Evolutionary conservation across 768 basidiomycete genomes (phyloP), one percentile per base, ranked within the genome.

Genomic region (Chiua virens): DNA sequence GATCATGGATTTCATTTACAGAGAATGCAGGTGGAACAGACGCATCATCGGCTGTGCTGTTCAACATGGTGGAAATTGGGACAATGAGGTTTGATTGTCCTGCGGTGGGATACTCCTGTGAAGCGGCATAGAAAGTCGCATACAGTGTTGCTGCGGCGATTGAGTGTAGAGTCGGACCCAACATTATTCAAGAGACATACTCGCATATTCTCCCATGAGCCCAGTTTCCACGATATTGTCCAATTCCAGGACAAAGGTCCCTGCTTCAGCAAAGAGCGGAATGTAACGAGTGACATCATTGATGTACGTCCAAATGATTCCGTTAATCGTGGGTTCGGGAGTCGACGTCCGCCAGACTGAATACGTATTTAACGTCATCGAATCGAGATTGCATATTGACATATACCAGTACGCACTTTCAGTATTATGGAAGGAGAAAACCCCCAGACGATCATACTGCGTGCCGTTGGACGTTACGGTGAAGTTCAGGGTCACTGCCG

Each of bases 281-380:
- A 75, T 78, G 53, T 84, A 91, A 21, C 80, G 80, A 8, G 87
- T 85, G 22, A 86, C 86, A 57, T 91, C 89, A 62, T 90, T 90
- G 57, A 82, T 65, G 49, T 78, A 84, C 1, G 87, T 88, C 88
- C 87, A 90, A 43, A 88, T 83, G 52, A 90, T 89, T 11, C 88
- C 89, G 42, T 80, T 75, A 14, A 56, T 58, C 1, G 82, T 85
- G 0, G 89, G 89, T 65, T 91, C 89, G 0, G 88, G 83, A 17
- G 89, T 91, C 0, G 87, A 89, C 18, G 86, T 89, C 34, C 89
- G 76, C 89, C 88, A 89, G 45, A 89, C 86, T 87, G 42, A 23
- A 42, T 7, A 4, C 25, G 27, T 44, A 35, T 48, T 45, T 15
- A 46, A 38, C 21, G 5, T 30, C 4, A 37, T 15, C 17, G 10